Evolutionary conservation across 2,329 filamentous ascomycete species (phyloP), one percentile per base, ranked within the genome.

Genomic region (Lomentospora prolificans): DNA sequence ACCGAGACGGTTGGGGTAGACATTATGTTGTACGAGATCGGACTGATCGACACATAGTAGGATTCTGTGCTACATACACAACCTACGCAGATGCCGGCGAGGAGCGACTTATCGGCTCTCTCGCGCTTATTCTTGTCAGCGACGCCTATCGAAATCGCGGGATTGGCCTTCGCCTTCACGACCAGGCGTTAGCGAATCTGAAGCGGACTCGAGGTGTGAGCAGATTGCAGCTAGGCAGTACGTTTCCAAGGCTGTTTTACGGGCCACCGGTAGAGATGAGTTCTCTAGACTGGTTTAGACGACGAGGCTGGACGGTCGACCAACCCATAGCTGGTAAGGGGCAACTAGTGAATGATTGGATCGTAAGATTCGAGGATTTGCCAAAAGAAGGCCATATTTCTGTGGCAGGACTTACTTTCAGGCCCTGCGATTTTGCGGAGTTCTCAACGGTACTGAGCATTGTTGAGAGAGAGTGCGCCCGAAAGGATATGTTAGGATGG

Each of bases 51-150:
- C 69, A 71, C 33, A 61, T 79, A 24, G 63, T 84, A 36, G 81
- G 80, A 0, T 83, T 84, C 59, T 83, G 80, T 61, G 79, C 80
- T 8, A 82, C 80, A 7, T 84, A 79, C 62, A 77, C 79, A 28
- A 80, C 77, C 3, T 82, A 79, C 64, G 73, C 76, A 50, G 76
- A 81, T 59, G 74, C 74, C 59, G 74, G 71, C 39, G 74, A 72
- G 19, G 75, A 80, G 59, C 72, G 72, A 31, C 68, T 82, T 41
- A 71, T 83, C 50, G 81, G 79, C 7, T 83, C 78, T 3, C 63
- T 84, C 30, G 79, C 79, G 9, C 66, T 75, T 9, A 65, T 84
- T 27, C 64, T 84, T 31, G 80, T 84, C 19, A 73, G 72, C 30
- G 69, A 74, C 31, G 67, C 71, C 1, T 74, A 73, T 62, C 72